These are phyloP conservation scores for Cutaneotrichosporon mucoides DNA, from an alignment of 1,284 basidiomycete species.

Conservation along the genomic window DNA sequence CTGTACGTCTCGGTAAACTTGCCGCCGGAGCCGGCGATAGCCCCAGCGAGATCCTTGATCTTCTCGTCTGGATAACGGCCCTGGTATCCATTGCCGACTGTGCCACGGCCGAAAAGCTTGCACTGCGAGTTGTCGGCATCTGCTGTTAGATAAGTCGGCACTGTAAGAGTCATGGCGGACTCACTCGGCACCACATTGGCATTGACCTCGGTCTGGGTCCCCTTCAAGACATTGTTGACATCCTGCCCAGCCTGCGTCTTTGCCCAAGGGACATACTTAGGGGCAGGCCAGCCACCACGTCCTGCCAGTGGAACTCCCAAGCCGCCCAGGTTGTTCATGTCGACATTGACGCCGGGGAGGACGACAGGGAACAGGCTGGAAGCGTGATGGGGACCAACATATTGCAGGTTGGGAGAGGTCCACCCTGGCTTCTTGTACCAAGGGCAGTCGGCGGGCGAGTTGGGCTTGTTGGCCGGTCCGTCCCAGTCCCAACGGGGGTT, in stretches of 20 bases:
- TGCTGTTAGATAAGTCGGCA: no score
- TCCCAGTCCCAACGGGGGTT: constrained; percentile 24
- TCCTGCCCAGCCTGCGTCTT: background rate
- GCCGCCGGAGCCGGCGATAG: background rate
- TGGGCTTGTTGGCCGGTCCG: constrained; percentile 1
- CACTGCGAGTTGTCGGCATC: background rate
- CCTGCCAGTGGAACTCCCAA: background rate
- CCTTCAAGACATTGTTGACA: background rate
- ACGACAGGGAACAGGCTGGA: background rate
- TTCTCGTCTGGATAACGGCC: no score
- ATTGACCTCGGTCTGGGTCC: background rate
- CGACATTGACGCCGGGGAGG: background rate
- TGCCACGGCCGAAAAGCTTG: background rate
- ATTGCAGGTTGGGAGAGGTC: constrained; percentile 1
- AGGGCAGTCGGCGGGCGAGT: background rate
- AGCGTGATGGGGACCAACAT: no score
- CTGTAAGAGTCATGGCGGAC: no score
- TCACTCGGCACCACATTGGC: background rate
- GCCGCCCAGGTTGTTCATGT: background rate
- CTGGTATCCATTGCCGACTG: background rate
- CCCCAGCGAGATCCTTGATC: background rate
- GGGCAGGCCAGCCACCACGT: no score
- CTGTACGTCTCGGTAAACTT: background rate
- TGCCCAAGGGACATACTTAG: background rate
- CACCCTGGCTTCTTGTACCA: constrained; percentile 1